A percentile compares a stretch with the other conserved stretches of the same genome.
Conservation (phyloP, 1,284 basidiomycete species). For the Cutaneotrichosporon sp. region DNA sequence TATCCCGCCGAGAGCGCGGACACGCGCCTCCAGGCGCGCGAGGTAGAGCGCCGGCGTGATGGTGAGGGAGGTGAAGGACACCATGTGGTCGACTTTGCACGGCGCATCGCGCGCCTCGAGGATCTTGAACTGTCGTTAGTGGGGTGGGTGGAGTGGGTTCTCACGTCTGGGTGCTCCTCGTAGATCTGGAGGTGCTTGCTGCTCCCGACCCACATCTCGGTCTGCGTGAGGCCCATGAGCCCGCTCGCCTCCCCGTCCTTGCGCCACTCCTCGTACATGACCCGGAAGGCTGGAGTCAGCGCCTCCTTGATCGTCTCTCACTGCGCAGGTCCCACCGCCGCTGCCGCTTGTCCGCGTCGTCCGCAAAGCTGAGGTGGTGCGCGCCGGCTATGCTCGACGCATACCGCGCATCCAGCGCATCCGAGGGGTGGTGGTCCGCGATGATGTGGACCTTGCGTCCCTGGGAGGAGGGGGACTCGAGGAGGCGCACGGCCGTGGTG, state of each 20-base stretch:
- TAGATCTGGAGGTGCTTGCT: constrained; percentile 47
- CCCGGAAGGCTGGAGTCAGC: constrained; percentile 37
- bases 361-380: constrained; percentile 53
- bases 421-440: constrained; percentile 43
- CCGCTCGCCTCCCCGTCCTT: constrained; percentile 37
- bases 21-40: constrained; percentile 21
- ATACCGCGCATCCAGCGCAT: constrained; percentile 41
- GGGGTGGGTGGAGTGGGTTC: not conserved
- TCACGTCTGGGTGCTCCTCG: constrained; percentile 49
- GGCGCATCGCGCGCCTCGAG: constrained; percentile 17
- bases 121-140: constrained; percentile 33
- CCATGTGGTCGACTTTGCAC: constrained; percentile 35
- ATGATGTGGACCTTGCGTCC: constrained; percentile 39
- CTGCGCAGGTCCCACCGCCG: constrained; percentile 42
- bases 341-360: constrained; percentile 44
- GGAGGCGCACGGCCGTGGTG: constrained; percentile 46
- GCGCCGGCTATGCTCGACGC: constrained; percentile 49
- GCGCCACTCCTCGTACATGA: constrained; percentile 43
- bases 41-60: constrained; percentile 50
- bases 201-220: constrained; percentile 45
- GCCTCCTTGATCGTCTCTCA: constrained; percentile 30
- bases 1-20: constrained; percentile 20
- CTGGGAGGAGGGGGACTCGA: constrained; percentile 27
- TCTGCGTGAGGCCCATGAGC: constrained; percentile 47
- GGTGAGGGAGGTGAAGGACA: constrained; percentile 51